A percentile compares a stretch with the other conserved stretches of the same genome.
These are phyloP conservation scores for Prunus dulcis DNA, from an alignment of 306 rosid genomes.

Conservation along the genomic window DNA sequence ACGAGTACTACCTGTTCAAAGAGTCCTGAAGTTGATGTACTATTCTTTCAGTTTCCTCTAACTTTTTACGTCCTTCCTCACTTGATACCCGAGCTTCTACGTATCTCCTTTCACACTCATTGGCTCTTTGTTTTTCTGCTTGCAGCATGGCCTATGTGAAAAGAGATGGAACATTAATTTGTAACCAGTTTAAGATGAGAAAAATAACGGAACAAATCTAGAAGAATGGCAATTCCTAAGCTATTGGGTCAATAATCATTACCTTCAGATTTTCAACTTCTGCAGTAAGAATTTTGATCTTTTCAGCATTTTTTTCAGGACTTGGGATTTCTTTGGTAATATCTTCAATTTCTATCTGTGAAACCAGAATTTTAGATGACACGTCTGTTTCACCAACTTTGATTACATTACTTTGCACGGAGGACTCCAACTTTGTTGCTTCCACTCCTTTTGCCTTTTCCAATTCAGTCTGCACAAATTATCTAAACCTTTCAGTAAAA, in stretches of 20 bases:
- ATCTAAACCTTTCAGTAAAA: background rate
- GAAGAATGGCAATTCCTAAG: background rate
- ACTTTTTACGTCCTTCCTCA: slow-evolving; percentile 55
- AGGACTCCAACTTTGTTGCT: background rate
- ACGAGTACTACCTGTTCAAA: slow-evolving; percentile 71
- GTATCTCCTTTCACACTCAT: slow-evolving; percentile 67
- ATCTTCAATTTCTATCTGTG: slow-evolving; percentile 39
- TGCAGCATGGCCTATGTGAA: slow-evolving; percentile 54
- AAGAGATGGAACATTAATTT: background rate
- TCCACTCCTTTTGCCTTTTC: slow-evolving; percentile 28
- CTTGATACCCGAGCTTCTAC: slow-evolving; percentile 51
- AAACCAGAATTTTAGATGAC: slow-evolving; percentile 39
- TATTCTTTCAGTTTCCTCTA: slow-evolving; percentile 70
- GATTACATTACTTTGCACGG: slow-evolving; percentile 3
- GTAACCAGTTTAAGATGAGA: background rate
- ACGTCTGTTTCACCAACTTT: slow-evolving; percentile 32
- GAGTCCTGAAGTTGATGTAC: slow-evolving; percentile 83
- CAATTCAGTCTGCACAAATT: slow-evolving; percentile 26
- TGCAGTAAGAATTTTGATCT: slow-evolving; percentile 6
- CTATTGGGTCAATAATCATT: slow-evolving; percentile 16
- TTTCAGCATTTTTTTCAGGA: slow-evolving; percentile 47
- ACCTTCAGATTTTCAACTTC: slow-evolving; percentile 55
- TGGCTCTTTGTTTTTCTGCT: slow-evolving; percentile 67
- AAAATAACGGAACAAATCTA: background rate
- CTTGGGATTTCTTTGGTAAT: slow-evolving; percentile 37